Conservation (phyloP, 2,329 filamentous ascomycete species). For the Venturia pyrina region DNA sequence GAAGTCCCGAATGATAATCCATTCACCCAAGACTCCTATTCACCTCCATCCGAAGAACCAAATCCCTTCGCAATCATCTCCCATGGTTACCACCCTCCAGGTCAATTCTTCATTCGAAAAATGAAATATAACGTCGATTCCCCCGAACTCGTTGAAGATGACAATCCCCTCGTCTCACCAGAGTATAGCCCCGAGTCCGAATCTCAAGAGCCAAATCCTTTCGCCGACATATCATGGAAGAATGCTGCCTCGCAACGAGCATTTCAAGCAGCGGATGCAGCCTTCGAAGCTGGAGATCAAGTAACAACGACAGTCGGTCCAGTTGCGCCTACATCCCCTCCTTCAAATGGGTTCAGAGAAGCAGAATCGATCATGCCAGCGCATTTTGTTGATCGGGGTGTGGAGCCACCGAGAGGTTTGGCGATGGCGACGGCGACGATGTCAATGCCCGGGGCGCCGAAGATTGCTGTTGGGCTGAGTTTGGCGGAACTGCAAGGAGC, state of each 20-base stretch:
- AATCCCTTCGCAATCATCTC: not conserved
- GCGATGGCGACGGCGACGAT: too few relatives aligned
- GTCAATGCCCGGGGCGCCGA: not conserved
- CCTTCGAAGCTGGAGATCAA: not conserved
- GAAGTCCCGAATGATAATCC: not conserved
- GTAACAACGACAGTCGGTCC: not conserved
- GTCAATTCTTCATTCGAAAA: not conserved
- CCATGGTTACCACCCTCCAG: not conserved
- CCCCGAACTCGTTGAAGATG: not conserved
- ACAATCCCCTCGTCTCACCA: not conserved
- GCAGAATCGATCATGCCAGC: not conserved
- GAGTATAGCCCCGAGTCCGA: too few relatives aligned
- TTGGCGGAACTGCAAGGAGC: not conserved
- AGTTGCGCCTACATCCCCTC: not conserved
- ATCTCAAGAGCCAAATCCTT: not conserved
- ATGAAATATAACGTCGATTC: not conserved
- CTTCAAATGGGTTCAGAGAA: not conserved
- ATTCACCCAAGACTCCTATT: not conserved
- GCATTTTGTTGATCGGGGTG: not conserved
- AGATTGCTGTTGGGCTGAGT: not conserved
- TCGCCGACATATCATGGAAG: not conserved
- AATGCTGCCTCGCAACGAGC: not conserved
- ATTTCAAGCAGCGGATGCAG: not conserved
- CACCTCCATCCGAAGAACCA: not conserved
- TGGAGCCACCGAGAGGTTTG: not conserved